Evolutionary conservation across 140 eudicot genomes (phyloP), one percentile per base, ranked within the genome.

Genomic region (Artemisia princeps): DNA sequence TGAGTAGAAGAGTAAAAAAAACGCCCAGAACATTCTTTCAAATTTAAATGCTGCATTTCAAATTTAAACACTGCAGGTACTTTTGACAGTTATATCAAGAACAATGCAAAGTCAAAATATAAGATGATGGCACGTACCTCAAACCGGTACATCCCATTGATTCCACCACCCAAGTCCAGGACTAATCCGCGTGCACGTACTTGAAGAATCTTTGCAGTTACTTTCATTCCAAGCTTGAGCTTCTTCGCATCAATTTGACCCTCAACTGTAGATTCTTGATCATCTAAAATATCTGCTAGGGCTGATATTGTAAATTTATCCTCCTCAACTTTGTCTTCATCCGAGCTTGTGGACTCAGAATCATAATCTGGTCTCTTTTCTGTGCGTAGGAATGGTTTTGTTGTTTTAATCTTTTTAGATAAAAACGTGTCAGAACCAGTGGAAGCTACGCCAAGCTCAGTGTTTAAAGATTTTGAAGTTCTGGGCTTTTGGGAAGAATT

Each of bases 181-280:
- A 90, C 95, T 44, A 90, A 82, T 4, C 97, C 95, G 10, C 75
- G 94, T 19, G 83, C 79, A 74, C 97, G 94, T 28, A 90, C 79
- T 85, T 90, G 90, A 79, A 82, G 72, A 50, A 90, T 87, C 72
- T 82, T 84, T 15, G 97, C 94, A 16, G 79, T 84, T 70, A 84
- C 73, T 69, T 69, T 59, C 62, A 20, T 74, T 73, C 97, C 97
- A 76, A 90, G 67, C 68, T 82, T 90, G 56, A 90, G 78, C 44
- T 78, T 83, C 69, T 78, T 87, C 5, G 86, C 95, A 65, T 72
- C 72, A 17, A 79, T 16, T 11, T 76, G 69, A 49, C 76, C 77
- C 33, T 65, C 77, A 44, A 62, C 67, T 33, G 33, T 61, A 44
- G 67, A 63, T 67, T 62, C 72, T 62, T 69, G 62, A 11, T 67